Evolutionary conservation across 1,139 yeast species (phyloP).

Genomic region (Debaryomyces psychrophilus): DNA sequence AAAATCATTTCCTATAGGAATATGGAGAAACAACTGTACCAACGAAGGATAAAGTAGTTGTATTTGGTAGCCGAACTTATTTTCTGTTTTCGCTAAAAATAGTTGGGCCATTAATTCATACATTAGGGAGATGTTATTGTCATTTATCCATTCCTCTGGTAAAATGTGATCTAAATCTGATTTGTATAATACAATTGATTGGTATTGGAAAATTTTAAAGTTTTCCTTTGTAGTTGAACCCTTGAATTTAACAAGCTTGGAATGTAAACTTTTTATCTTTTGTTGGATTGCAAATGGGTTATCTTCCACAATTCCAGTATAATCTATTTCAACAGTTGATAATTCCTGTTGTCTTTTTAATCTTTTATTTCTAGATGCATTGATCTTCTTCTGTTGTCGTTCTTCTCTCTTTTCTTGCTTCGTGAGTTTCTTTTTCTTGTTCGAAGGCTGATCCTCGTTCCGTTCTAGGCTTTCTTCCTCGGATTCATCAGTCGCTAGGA

Average conservation of each 20-base stretch:
- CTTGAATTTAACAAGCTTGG: conserved; percentile 19
- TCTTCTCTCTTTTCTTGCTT: conserved; percentile 35
- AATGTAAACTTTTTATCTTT: conserved; percentile 27
- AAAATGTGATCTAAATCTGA: conserved; percentile 41
- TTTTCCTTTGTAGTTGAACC: conserved; percentile 19
- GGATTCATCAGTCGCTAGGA: conserved; percentile 15
- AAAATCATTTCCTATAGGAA: conserved; percentile 33
- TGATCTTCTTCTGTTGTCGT: conserved; percentile 34
- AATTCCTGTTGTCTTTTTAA: conserved; percentile 22
- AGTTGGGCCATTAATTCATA: conserved; percentile 53
- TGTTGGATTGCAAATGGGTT: conserved; percentile 27
- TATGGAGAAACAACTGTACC: conserved; percentile 43
- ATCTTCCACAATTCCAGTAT: background rate
- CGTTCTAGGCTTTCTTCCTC: conserved; percentile 14
- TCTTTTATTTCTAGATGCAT: conserved; percentile 27
- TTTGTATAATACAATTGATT: conserved; percentile 43
- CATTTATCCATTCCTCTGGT: conserved; percentile 74
- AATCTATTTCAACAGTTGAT: background rate
- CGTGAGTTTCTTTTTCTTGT: conserved; percentile 23
- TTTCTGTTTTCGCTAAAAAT: conserved; percentile 18
- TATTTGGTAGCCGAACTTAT: conserved; percentile 28
- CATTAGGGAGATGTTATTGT: conserved; percentile 65
- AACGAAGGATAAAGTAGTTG: conserved; percentile 42
- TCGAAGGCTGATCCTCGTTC: conserved; percentile 10
- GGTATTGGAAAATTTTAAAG: conserved; percentile 39